Evolutionary conservation across 2,329 filamentous ascomycete genomes (phyloP).

Genomic region (Aspergillus pseudoviridinutans): DNA sequence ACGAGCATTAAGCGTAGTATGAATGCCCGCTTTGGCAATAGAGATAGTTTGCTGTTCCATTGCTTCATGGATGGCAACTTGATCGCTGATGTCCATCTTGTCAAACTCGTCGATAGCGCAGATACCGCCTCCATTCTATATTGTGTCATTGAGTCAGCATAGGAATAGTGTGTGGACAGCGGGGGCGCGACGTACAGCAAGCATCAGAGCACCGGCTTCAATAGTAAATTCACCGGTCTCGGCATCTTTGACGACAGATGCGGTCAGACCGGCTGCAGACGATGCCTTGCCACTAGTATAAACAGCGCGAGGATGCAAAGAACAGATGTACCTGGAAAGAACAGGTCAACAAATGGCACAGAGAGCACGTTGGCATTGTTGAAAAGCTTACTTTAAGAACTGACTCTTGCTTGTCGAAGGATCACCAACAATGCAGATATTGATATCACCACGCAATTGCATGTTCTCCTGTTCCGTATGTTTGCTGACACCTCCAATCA

Average conservation of each 20-base stretch:
- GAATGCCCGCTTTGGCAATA: constrained; percentile 96
- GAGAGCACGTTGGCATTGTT: no score
- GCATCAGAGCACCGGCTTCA: constrained; percentile 94
- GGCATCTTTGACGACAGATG: constrained; percentile 94
- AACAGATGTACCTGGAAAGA: constrained; percentile 70
- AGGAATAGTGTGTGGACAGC: neutral
- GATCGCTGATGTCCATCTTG: constrained; percentile 97
- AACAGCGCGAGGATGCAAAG: constrained; percentile 90
- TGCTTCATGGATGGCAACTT: constrained; percentile 98
- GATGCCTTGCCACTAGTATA: constrained; percentile 98
- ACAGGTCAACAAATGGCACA: neutral
- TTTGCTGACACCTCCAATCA: constrained; percentile 95
- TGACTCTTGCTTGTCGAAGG: constrained; percentile 97
- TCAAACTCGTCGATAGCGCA: constrained; percentile 99
- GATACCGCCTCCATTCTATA: constrained; percentile 72
- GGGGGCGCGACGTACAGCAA: constrained; percentile 56
- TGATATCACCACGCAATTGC: constrained; percentile 94
- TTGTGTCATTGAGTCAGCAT: constrained; percentile 6
- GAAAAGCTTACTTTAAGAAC: constrained; percentile 68
- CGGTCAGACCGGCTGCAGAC: constrained; percentile 93
- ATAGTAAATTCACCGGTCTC: constrained; percentile 99
- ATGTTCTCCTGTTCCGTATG: constrained; percentile 81
- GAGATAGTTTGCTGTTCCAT: constrained; percentile 99
- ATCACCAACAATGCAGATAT: constrained; percentile 97
- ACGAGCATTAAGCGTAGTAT: constrained; percentile 92